Conservation (phyloP, 108 stramenopile species). For the Licmophora abbreviata region DNA sequence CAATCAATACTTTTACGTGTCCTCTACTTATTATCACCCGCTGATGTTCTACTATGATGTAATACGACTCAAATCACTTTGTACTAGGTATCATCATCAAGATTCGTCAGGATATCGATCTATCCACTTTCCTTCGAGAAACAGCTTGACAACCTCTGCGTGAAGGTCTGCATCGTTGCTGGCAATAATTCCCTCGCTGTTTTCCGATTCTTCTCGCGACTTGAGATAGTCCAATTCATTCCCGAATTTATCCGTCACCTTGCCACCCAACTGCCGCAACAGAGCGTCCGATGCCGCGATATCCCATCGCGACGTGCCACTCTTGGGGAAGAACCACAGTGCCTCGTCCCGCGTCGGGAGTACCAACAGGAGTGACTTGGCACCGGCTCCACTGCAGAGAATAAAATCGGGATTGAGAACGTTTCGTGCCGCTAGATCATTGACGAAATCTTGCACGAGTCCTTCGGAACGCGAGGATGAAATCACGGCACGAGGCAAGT, state of each 20-base stretch:
- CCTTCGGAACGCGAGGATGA: conserved; percentile 38
- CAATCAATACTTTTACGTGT: too few relatives aligned
- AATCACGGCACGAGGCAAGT: conserved; percentile 43
- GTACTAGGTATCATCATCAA: too few relatives aligned
- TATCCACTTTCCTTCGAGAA: conserved; percentile 30
- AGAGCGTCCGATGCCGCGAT: conserved; percentile 57
- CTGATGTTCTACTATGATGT: too few relatives aligned
- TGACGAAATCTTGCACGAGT: conserved; percentile 34
- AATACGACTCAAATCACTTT: too few relatives aligned
- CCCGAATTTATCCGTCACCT: conserved; percentile 43
- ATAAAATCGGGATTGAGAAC: conserved; percentile 37
- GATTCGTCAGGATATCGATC: too few relatives aligned
- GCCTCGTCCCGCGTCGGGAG: conserved; percentile 32
- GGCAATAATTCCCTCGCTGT: conserved; percentile 40
- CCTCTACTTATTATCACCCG: too few relatives aligned
- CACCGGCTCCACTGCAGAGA: conserved; percentile 41
- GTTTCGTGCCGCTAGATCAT: conserved; percentile 25
- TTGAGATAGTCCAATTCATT: conserved; percentile 48
- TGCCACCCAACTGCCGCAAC: conserved; percentile 38
- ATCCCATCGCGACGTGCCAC: conserved; percentile 60
- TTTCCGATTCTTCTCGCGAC: conserved; percentile 34
- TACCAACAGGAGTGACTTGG: conserved; percentile 42
- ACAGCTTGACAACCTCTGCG: conserved; percentile 33
- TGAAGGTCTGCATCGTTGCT: conserved; percentile 37
- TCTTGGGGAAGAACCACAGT: conserved; percentile 53